Base-by-base conservation (phyloP, 345 rosid species). In the Populus simonii region DNA sequence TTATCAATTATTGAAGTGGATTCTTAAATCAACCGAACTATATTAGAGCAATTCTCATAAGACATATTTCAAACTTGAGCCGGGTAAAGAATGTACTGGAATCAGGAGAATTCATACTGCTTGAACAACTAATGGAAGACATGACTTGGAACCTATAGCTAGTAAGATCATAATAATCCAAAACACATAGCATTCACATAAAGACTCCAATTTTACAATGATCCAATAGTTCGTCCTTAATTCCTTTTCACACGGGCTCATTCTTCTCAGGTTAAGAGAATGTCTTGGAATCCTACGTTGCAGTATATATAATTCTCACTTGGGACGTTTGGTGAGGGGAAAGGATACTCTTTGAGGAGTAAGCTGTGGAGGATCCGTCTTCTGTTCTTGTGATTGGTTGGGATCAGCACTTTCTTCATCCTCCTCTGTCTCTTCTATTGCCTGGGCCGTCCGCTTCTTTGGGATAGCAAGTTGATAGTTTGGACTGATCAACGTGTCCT, bases 391-490 rank as follows among this genome's bases (percentile, higher is more conserved):
- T 0, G 88, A 85, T 18, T 91, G 78, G 71, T 77, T 83, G 35
- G 89, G 90, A 74, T 93, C 94, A 2, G 74, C 84, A 59, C 75
- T 84, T 77, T 88, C 94, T 76, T 91, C 95, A 33, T 93, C 94
- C 31, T 93, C 98, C 74, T 93, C 98, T 7, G 81, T 88, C 79
- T 92, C 97, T 87, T 93, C 97, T 20, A 85, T 76, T 63, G 88
- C 89, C 53, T 85, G 87, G 13, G 90, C 78, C 18, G 87, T 66
- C 36, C 86, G 89, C 85, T 86, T 92, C 83, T 74, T 89, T 1
- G 93, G 93, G 68, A 91, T 82, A 6, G 85, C 90, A 3, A 93
- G 91, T 71, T 96, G 98, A 83, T 93, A 92, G 70, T 92, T 93
- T 0, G 98, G 93, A 76, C 85, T 89, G 57, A 93, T 84, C 88